These are phyloP conservation scores for Cadophora gregata DNA, from an alignment of 2,329 filamentous ascomycete species.

Conservation along the genomic window DNA sequence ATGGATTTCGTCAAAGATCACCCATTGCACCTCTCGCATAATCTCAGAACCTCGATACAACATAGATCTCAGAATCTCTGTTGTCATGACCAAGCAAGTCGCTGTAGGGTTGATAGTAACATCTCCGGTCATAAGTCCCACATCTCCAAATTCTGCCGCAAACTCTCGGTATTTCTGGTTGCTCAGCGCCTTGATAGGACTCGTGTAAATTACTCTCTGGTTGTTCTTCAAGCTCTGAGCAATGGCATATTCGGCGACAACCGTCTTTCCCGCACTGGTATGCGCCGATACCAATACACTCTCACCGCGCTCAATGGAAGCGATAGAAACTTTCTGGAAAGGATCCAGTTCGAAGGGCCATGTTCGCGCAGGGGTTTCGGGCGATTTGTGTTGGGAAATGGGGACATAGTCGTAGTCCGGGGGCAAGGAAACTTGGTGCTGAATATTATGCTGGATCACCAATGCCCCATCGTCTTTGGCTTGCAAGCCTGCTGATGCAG, in stretches of 20 bases:
- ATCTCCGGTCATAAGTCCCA: constrained; percentile 98
- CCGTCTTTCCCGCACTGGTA: constrained; percentile 97
- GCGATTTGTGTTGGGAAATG: constrained; percentile 93
- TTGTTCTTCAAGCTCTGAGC: constrained; percentile 97
- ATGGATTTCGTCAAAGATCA: constrained; percentile 98
- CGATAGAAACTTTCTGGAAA: constrained; percentile 93
- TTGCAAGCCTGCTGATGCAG: constrained; percentile 54
- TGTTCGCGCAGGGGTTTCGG: constrained; percentile 80
- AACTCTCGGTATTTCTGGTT: constrained; percentile 99
- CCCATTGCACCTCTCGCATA: constrained; percentile 99
- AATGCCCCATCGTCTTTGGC: constrained; percentile 59
- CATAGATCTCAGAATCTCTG: constrained; percentile 98
- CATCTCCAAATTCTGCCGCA: constrained; percentile 92
- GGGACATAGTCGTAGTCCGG: constrained; percentile 94
- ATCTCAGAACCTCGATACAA: constrained; percentile 97
- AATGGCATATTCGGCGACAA: constrained; percentile 97
- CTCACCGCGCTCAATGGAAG: constrained; percentile 94
- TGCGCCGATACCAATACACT: constrained; percentile 97
- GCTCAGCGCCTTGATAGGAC: constrained; percentile 97
- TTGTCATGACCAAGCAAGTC: constrained; percentile 98
- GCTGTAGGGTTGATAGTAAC: constrained; percentile 99
- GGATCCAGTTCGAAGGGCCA: constrained; percentile 95
- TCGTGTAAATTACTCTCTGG: constrained; percentile 98
- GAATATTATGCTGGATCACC: constrained; percentile 93
- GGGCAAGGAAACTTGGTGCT: constrained; percentile 94